These are phyloP conservation scores for Globisporangium alternatum DNA, from an alignment of 352 stramenopile genomes.

Conservation along the genomic window DNA sequence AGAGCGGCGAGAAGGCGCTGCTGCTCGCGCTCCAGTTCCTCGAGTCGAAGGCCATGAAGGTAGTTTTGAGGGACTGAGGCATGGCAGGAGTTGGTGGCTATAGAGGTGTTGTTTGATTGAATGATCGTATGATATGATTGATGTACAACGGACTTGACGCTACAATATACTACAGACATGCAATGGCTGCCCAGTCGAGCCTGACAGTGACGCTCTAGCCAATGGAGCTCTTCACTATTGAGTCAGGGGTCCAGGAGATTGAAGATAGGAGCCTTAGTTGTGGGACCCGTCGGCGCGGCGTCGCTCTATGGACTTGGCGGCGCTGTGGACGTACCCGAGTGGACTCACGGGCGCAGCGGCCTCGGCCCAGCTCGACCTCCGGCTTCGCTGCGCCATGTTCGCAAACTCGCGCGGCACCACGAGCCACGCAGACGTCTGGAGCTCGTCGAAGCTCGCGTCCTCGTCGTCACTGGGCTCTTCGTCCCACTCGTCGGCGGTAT, in stretches of 20 bases:
- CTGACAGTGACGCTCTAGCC: neutral
- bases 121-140: neutral
- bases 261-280: neutral
- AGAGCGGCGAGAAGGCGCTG: constrained; percentile 54
- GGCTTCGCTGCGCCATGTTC: constrained; percentile 4
- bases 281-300: constrained; percentile 2
- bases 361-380: neutral
- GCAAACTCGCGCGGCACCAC: constrained; percentile 41
- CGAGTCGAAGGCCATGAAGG: constrained; percentile 9
- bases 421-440: constrained; percentile 37
- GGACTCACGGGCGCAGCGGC: neutral
- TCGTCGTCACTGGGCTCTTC: constrained; percentile 24
- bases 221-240: neutral
- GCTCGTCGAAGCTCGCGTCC: constrained; percentile 31
- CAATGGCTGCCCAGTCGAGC: neutral
- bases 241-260: neutral
- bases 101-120: neutral
- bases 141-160: neutral
- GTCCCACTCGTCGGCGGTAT: constrained; percentile 4
- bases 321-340: neutral
- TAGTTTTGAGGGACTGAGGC: neutral
- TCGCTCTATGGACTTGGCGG: constrained; percentile 12
- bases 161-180: neutral
- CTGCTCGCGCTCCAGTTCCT: constrained; percentile 55
- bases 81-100: neutral